Evolutionary conservation across 345 rosid species (phyloP).

Genomic region (Eucalyptus pauciflora): DNA sequence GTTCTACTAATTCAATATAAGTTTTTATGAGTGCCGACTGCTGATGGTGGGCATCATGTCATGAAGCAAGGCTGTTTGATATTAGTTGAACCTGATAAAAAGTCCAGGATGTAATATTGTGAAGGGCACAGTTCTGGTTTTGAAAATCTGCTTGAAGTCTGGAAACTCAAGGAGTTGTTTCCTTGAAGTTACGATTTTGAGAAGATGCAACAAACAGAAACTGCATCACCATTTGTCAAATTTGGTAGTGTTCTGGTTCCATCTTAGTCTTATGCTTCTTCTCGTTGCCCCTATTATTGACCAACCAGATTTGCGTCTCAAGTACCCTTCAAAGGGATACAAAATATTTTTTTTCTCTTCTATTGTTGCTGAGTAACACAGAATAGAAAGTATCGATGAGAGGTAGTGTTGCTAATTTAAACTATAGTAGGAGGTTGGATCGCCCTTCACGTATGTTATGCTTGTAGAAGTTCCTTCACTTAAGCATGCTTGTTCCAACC

Average conservation of each 20-base stretch:
- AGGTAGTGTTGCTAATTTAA: not conserved
- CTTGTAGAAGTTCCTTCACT: not conserved
- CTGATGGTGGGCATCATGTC: not conserved
- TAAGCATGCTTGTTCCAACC: not conserved
- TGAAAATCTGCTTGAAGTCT: not conserved
- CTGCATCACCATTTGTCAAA: no score
- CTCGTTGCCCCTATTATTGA: no score
- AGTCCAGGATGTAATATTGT: not conserved
- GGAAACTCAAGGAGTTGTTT: not conserved
- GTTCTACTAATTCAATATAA: not conserved
- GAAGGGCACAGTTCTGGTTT: not conserved
- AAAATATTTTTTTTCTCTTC: not conserved
- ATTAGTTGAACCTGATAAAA: not conserved
- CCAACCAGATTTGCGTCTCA: not conserved
- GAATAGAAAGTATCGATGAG: not conserved
- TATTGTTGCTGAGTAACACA: not conserved
- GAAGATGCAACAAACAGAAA: not conserved
- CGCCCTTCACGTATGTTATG: not conserved
- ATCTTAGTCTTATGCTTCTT: no score
- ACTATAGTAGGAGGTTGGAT: not conserved
- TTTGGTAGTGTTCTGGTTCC: no score
- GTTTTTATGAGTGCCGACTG: not conserved
- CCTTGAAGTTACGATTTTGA: not conserved
- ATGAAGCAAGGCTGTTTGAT: not conserved
- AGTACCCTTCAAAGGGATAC: not conserved